A percentile compares a stretch with the other conserved stretches of the same genome.
phyloP scores from a whole-genome alignment of 1,284 basidiomycete genomes.

The Pseudozyma tsukubaensis region DNA sequence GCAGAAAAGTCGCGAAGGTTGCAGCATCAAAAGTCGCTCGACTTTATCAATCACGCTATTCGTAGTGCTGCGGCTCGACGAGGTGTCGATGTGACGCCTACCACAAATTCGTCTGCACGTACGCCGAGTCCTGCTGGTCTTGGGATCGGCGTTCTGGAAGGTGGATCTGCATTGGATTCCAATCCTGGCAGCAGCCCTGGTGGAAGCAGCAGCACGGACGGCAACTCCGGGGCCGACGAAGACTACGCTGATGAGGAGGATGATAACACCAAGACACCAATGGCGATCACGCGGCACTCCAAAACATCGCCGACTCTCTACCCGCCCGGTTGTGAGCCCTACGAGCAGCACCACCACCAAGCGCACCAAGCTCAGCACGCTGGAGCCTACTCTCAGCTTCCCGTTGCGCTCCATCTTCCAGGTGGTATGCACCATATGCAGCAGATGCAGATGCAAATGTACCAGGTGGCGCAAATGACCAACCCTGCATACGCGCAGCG shows the following conservation, averaged over 20 bases:
- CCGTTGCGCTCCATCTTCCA: constrained; percentile 31
- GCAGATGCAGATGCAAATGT: constrained; percentile 44
- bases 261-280: constrained; percentile 28
- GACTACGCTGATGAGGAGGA: constrained; percentile 26
- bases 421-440: constrained; percentile 34
- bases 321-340: constrained; percentile 38
- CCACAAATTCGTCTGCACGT: constrained; percentile 17
- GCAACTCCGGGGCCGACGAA: constrained; percentile 20
- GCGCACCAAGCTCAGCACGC: constrained; percentile 21
- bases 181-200: constrained; percentile 19
- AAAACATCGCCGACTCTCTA: constrained; percentile 5
- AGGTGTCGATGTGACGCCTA: constrained; percentile 36
- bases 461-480: constrained; percentile 24
- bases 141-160: constrained; percentile 54
- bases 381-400: constrained; percentile 22
- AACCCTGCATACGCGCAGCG: constrained; percentile 18
- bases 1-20: constrained; percentile 31
- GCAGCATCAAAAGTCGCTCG: constrained; percentile 67
- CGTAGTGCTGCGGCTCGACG: constrained; percentile 66
- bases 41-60: constrained; percentile 68
- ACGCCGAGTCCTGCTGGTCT: constrained; percentile 53
- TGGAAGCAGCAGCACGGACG: constrained; percentile 28
- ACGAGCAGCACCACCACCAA: constrained; percentile 34
- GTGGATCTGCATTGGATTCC: constrained; percentile 15
- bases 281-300: constrained; percentile 11